Percentiles rank a stretch among this genome's conserved stretches.
phyloP scores from a whole-genome alignment of 371 early-diverging fungal species.

The Mucor mucedo region DNA sequence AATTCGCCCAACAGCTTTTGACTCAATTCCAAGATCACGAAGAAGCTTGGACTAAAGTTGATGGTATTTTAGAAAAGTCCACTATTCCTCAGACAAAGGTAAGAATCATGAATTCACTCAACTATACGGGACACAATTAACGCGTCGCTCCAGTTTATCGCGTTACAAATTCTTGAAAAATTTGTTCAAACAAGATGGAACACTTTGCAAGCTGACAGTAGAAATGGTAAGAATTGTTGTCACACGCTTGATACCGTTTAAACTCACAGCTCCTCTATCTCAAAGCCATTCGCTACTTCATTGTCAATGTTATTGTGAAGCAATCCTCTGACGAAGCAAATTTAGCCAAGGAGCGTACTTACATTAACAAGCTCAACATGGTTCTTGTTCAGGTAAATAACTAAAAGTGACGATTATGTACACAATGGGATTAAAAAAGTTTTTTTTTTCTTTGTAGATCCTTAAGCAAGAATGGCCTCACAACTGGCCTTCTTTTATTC shows the following conservation, averaged over 20 bases:
- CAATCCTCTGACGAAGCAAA: conserved; percentile 84
- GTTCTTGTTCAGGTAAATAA: conserved; percentile 88
- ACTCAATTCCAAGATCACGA: conserved; percentile 97
- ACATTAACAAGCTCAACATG: conserved; percentile 91
- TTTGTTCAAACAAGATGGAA: conserved; percentile 98
- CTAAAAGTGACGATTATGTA: conserved; percentile 62
- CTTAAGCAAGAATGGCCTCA: conserved; percentile 99
- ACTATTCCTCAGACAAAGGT: conserved; percentile 88
- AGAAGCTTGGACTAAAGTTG: conserved; percentile 96
- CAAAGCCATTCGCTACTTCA: conserved; percentile 91
- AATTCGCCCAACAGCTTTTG: conserved; percentile 79
- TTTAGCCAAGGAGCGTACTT: conserved; percentile 72
- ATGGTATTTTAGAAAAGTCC: conserved; percentile 91
- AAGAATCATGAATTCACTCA: conserved; percentile 14
- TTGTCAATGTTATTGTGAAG: conserved; percentile 89
- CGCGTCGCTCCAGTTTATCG: conserved; percentile 81
- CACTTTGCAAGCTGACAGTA: conserved; percentile 87
- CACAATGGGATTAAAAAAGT: background rate
- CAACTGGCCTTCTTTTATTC: conserved; percentile 99
- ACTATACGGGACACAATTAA: conserved; percentile 9
- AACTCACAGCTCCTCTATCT: too few relatives aligned
- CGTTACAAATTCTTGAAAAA: conserved; percentile 95
- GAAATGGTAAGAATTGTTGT: conserved; percentile 69
- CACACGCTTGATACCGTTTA: background rate
- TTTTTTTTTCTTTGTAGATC: conserved; percentile 64